phyloP scores from a whole-genome alignment of 2,329 filamentous ascomycete genomes.

The Alternaria angustiovoidea region DNA sequence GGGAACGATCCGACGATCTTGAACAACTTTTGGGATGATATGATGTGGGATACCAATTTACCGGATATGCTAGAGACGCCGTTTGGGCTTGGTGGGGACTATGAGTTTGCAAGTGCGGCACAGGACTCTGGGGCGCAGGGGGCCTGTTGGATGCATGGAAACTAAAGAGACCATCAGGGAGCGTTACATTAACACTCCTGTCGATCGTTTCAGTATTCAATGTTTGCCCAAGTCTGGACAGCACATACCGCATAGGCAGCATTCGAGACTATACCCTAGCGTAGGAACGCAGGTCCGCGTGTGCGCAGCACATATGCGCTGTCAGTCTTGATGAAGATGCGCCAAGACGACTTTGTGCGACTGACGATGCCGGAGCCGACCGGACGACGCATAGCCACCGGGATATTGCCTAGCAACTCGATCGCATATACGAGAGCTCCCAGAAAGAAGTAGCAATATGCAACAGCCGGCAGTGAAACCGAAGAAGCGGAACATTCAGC shows the following conservation, averaged over 20 bases:
- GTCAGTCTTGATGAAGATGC: neutral
- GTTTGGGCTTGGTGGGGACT: slow-evolving; percentile 45
- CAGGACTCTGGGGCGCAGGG: slow-evolving; percentile 43
- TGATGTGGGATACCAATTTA: slow-evolving; percentile 53
- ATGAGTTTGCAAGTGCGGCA: slow-evolving; percentile 45
- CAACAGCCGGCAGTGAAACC: neutral
- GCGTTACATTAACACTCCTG: neutral
- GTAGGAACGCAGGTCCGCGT: neutral
- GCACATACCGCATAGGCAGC: neutral
- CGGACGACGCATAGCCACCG: neutral
- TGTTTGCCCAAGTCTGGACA: neutral
- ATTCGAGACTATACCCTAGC: neutral
- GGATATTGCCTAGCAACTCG: neutral
- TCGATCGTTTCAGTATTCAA: neutral
- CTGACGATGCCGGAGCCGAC: neutral
- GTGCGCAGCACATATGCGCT: neutral
- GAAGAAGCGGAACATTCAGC: neutral
- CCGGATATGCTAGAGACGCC: slow-evolving; percentile 50
- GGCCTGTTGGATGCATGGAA: slow-evolving; percentile 50
- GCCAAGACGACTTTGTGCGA: neutral
- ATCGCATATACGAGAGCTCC: neutral
- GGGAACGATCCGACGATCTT: slow-evolving; percentile 39
- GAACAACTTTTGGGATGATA: slow-evolving; percentile 52
- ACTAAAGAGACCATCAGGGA: slow-evolving; percentile 18
- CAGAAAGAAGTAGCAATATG: neutral